Evolutionary conservation across 192 early-diverging fungal genomes (phyloP).

Genomic region (Podila epigama): DNA sequence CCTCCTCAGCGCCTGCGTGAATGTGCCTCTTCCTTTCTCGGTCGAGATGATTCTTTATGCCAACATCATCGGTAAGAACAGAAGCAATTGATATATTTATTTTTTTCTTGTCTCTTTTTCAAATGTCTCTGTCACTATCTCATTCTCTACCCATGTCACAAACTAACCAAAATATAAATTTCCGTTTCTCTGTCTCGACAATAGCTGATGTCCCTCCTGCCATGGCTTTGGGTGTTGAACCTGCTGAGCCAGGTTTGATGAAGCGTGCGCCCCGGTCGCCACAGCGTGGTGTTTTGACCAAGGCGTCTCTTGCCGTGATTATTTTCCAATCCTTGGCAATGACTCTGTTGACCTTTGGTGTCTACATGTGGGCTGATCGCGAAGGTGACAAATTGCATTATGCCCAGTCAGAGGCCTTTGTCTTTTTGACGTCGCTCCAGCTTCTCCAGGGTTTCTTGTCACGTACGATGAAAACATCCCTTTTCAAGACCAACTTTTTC

Average conservation of each 20-base stretch:
- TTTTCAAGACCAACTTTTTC: constrained; percentile 78
- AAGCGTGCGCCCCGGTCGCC: constrained; percentile 78
- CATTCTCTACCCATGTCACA: too few relatives aligned
- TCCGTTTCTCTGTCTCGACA: background rate
- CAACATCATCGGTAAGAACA: constrained; percentile 80
- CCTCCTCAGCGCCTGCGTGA: constrained; percentile 74
- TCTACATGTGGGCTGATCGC: constrained; percentile 60
- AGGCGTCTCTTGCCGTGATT: constrained; percentile 54
- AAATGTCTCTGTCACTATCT: too few relatives aligned
- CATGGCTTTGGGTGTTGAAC: constrained; percentile 90
- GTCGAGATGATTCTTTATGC: constrained; percentile 95
- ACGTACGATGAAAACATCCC: constrained; percentile 69
- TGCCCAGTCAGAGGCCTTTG: constrained; percentile 67
- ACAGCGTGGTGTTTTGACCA: constrained; percentile 74
- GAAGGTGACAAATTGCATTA: constrained; percentile 25
- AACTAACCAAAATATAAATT: background rate
- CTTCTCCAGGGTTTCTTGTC: constrained; percentile 90
- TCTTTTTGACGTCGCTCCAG: constrained; percentile 84
- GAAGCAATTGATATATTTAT: background rate
- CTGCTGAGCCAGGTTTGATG: constrained; percentile 86
- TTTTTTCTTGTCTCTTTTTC: background rate
- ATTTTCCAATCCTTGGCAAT: constrained; percentile 76
- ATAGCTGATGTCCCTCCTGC: constrained; percentile 93
- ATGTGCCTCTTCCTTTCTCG: constrained; percentile 82
- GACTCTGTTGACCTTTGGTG: constrained; percentile 67